Evolutionary conservation across 1,284 basidiomycete species (phyloP).

Genomic region (Marasmius sp.): DNA sequence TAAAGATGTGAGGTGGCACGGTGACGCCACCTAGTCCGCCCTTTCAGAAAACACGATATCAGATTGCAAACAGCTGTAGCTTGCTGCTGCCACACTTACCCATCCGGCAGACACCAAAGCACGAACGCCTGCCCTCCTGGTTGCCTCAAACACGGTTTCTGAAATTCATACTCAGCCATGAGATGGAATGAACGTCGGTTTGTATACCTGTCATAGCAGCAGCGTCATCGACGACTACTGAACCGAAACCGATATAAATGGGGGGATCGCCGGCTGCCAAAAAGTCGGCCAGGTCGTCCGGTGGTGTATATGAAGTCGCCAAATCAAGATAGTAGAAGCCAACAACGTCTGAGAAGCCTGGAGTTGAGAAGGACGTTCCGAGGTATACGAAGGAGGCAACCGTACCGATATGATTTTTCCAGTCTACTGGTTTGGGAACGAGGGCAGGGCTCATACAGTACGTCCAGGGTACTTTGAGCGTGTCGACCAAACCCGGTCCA

Average conservation of each 20-base stretch:
- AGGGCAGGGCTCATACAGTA: conserved; percentile 69
- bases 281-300: conserved; percentile 46
- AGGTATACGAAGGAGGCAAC: conserved; percentile 3
- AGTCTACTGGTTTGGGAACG: conserved; percentile 64
- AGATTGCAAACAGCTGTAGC: conserved; percentile 15
- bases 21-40: conserved; percentile 30
- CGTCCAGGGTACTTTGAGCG: conserved; percentile 65
- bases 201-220: conserved; percentile 48
- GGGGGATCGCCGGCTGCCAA: conserved; percentile 53
- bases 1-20: conserved; percentile 54
- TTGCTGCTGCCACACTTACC: conserved; percentile 29
- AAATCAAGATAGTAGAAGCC: conserved; percentile 65
- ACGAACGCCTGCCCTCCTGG: conserved; percentile 49
- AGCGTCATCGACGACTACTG: conserved; percentile 63
- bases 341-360: conserved; percentile 49
- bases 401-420: conserved; percentile 60
- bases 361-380: background rate
- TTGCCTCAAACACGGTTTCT: conserved; percentile 60
- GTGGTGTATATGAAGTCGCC: conserved; percentile 47
- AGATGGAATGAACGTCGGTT: background rate
- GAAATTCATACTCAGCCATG: background rate
- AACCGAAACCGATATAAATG: conserved; percentile 67
- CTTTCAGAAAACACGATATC: background rate
- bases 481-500: conserved; percentile 55
- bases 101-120: conserved; percentile 64